Conservation (phyloP, 2,329 filamentous ascomycete genomes). For the Phyllosticta capitalensis region DNA sequence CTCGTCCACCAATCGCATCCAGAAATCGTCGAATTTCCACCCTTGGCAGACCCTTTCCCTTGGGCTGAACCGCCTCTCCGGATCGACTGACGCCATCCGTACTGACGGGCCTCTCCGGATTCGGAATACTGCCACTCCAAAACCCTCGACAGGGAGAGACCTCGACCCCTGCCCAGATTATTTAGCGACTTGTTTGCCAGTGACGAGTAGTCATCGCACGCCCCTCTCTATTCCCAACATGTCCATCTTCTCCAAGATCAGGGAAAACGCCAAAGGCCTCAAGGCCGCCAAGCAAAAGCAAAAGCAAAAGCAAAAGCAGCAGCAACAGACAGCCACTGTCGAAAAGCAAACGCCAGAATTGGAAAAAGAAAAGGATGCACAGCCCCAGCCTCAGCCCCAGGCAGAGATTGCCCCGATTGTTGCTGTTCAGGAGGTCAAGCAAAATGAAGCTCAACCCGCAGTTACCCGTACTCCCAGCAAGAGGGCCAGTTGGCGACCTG, state of each 20-base stretch:
- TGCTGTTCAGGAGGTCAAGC: constrained; percentile 20
- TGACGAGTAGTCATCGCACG: neutral
- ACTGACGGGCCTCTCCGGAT: neutral
- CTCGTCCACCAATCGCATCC: neutral
- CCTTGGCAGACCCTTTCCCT: neutral
- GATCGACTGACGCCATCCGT: neutral
- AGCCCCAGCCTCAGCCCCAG: constrained; percentile 4
- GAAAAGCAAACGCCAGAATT: neutral
- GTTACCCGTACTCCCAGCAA: constrained; percentile 14
- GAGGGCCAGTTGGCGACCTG: constrained; percentile 15
- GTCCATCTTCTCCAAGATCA: constrained; percentile 24
- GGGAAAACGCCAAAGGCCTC: constrained; percentile 17
- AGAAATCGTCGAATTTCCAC: neutral
- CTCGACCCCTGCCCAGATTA: neutral
- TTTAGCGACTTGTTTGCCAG: neutral
- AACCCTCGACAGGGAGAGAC: neutral
- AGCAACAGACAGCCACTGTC: neutral
- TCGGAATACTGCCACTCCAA: neutral
- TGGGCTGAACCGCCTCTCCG: neutral
- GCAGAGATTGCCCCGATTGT: constrained; percentile 20
- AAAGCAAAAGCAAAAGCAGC: neutral
- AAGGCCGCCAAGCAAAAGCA: constrained; percentile 17
- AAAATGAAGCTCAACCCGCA: constrained; percentile 11
- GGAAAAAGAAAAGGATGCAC: constrained; percentile 13
- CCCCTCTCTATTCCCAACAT: constrained; percentile 13